Base-by-base conservation (phyloP, 2,329 filamentous ascomycete species). In the Myriosclerotinia duriaeana region DNA sequence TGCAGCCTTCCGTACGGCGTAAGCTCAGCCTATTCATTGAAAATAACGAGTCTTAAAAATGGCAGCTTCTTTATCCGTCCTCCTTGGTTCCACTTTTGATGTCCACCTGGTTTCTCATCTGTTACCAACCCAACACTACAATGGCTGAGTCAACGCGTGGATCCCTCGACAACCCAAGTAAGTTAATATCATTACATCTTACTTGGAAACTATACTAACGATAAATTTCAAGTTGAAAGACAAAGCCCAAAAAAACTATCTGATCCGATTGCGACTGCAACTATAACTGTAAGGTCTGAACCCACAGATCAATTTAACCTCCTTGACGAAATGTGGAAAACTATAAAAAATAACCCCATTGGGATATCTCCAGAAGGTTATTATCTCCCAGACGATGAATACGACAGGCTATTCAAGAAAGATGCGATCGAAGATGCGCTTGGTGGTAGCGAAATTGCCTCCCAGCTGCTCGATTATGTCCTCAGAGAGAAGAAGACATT, bases 351-450 rank as follows among this genome's bases (percentile, higher is more conserved):
- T 2, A 40, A 40, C 17, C 0, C 26, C 9, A 53, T 53, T n/a
- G 60, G 36, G 12, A 1, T 34, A 34, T 63, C 50, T 3, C 38
- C 36, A 36, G 36, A 53, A 12, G 36, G 36, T 6, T 6, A 7
- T n/a, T 53, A 63, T 5, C 11, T 63, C 38, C 60, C 60, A 15
- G 60, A 63, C 11, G 50, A 63, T 3, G 50, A 53, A 36, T 63
- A 30, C 6, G 48, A 34, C 9, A 53, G 12, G 7, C 50, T 63
- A 7, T 34, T 54, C 5, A 54, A 5, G 17, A 14, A 9, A 42
- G 38, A 53, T 3, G 36, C n/a, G 8, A 63, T 63, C 8, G 15
- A 36, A 34, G 14, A 12, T n/a, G 60, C 22, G 22, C 36, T 63
- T 44, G 60, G 50, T 34, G 50, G 22, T 54, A 17, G 11, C 5